Evolutionary conservation across 306 rosid genomes (phyloP).

Genomic region (Vigna radiata): DNA sequence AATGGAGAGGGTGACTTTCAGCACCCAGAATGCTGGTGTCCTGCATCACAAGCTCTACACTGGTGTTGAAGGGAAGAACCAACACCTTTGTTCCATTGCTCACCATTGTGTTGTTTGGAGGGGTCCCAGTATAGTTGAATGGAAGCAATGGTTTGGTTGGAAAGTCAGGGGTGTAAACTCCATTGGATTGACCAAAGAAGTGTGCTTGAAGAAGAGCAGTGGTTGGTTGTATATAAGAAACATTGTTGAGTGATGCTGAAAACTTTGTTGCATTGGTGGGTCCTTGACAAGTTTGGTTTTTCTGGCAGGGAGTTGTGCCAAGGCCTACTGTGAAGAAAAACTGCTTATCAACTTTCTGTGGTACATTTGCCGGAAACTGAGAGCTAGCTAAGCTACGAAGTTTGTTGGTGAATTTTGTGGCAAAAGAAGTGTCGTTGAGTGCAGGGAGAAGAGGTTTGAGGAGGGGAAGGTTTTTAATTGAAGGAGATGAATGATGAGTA

Average conservation of each 20-base stretch:
- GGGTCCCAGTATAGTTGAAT: constrained; percentile 65
- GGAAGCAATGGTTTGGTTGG: constrained; percentile 54
- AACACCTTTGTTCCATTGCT: constrained; percentile 65
- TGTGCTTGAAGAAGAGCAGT: constrained; percentile 74
- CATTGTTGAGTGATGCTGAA: constrained; percentile 72
- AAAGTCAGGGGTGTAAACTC: constrained; percentile 55
- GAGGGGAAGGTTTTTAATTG: constrained; percentile 52
- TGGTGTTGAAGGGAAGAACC: constrained; percentile 63
- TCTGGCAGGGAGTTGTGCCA: constrained; percentile 63
- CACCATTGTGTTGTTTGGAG: constrained; percentile 70
- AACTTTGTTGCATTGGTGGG: constrained; percentile 76
- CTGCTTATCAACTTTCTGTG: constrained; percentile 58
- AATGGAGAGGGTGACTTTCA: constrained; percentile 72
- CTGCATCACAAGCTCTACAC: constrained; percentile 69
- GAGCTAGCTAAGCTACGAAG: constrained; percentile 61
- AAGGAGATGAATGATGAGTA: constrained; percentile 31
- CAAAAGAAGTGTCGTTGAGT: constrained; percentile 74
- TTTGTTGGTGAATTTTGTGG: constrained; percentile 56
- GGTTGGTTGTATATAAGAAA: constrained; percentile 58
- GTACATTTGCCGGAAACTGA: constrained; percentile 67
- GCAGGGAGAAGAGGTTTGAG: constrained; percentile 59
- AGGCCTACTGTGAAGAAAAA: constrained; percentile 76
- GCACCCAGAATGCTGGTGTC: constrained; percentile 68
- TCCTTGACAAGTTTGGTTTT: constrained; percentile 66
- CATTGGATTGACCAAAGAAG: constrained; percentile 55